Base-by-base conservation (phyloP, 164 flowering plant genomes). In the Annona cherimola region DNA sequence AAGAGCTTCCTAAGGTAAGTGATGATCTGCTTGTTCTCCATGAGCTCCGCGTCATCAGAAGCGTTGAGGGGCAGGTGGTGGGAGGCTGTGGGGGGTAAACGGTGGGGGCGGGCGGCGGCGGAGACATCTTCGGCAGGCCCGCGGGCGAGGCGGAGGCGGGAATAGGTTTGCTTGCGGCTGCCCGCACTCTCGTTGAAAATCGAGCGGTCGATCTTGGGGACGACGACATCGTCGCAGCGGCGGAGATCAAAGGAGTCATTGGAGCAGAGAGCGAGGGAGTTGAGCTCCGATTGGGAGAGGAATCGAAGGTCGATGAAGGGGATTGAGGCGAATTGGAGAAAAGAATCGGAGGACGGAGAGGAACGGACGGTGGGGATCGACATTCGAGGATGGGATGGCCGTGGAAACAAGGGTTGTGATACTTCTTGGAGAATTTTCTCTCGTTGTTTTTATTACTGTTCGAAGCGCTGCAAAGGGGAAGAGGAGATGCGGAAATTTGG, bases 101-200 rank as follows among this genome's bases (percentile, higher is more conserved):
- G 54, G n/a, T 26, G 44, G 75, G 73, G 35, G 55, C 41, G 64
- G 81, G 61, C 67, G 46, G 69, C 68, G 75, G 42, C 63, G 74
- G 63, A 71, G 63, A 35, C 69, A 11, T 73, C 62, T 55, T 74
- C 82, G 62, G 82, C 59, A 68, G 76, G 69, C 69, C 81, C 85
- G 39, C 88, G 89, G 20, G 94, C 89, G 20, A 92, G 89, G 71
- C 96, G 94, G 78, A 90, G 86, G 46, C 97, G 92, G 59, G 92
- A 90, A 82, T 86, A 94, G 54, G 98, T 94, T 69, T 94, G 98
- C 62, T 88, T 89, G n/a, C 98, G 91, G 75, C 93, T 83, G 5
- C 96, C 97, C n/a, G 91, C 93, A 77, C 92, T 87, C 66, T 92
- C 97, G 79, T 92, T 94, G 86, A 92, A 92, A 62, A 89, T 86